Conservation (phyloP, 2,329 filamentous ascomycete species). For the Stagonosporopsis cucurbitacearum region DNA sequence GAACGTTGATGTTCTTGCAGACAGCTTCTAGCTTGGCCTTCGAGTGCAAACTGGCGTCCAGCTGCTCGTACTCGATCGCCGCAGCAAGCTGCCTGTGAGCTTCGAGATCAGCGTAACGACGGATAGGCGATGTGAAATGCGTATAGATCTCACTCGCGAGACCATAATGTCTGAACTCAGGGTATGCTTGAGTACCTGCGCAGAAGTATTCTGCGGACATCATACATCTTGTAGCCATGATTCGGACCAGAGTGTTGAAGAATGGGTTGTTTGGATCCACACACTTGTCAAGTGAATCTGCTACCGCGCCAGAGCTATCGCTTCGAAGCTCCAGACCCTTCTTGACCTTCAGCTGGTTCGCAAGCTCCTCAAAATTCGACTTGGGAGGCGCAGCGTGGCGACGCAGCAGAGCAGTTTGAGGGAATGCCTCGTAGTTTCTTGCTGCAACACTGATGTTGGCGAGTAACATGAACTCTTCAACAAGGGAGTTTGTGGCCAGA, state of each 20-base stretch:
- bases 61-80: slow-evolving; percentile 88
- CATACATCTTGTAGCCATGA: slow-evolving; percentile 98
- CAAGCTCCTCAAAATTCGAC: slow-evolving; percentile 94
- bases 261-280: slow-evolving; percentile 83
- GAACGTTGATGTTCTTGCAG: slow-evolving; percentile 97
- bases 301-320: slow-evolving; percentile 90
- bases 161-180: slow-evolving; percentile 96
- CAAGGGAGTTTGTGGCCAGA: slow-evolving; percentile 94
- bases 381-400: slow-evolving; percentile 92
- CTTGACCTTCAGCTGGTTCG: slow-evolving; percentile 89
- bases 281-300: slow-evolving; percentile 88
- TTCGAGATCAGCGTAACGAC: slow-evolving; percentile 94
- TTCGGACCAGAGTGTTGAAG: slow-evolving; percentile 97
- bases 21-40: slow-evolving; percentile 87
- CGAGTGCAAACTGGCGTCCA: slow-evolving; percentile 81
- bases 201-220: slow-evolving; percentile 99
- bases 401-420: slow-evolving; percentile 91
- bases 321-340: slow-evolving; percentile 78
- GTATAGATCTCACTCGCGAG: slow-evolving; percentile 97
- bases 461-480: slow-evolving; percentile 99
- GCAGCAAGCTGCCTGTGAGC: slow-evolving; percentile 94
- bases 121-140: slow-evolving; percentile 96
- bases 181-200: slow-evolving; percentile 88
- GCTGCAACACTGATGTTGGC: slow-evolving; percentile 94
- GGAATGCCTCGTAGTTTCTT: slow-evolving; percentile 89